A percentile compares a stretch with the other conserved stretches of the same genome.
phyloP scores from a whole-genome alignment of 1,284 basidiomycete genomes.

The Pascua guehoae region DNA sequence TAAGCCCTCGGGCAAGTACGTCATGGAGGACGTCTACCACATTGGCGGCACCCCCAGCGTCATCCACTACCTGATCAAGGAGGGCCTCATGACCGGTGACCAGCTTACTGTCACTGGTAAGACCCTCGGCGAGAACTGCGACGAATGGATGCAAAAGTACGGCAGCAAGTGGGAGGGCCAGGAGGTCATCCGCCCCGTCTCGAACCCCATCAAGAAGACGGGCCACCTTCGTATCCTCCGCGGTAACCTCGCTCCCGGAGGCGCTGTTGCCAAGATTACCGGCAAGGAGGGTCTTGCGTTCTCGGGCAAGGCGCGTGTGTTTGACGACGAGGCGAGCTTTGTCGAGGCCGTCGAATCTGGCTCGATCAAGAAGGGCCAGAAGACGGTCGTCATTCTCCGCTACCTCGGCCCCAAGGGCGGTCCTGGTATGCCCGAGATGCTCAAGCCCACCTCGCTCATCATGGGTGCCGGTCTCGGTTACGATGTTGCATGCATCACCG shows the following conservation, averaged over 20 bases:
- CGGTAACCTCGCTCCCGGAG: constrained; percentile 84
- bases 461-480: constrained; percentile 89
- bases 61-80: constrained; percentile 72
- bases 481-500: constrained; percentile 89
- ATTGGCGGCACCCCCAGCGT: constrained; percentile 80
- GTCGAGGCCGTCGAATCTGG: constrained; percentile 77
- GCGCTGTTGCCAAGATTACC: constrained; percentile 92
- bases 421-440: constrained; percentile 85
- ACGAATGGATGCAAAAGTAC: constrained; percentile 64
- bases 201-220: constrained; percentile 83
- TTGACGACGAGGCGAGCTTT: constrained; percentile 71
- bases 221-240: constrained; percentile 87
- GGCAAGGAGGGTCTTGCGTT: constrained; percentile 91
- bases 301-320: constrained; percentile 52
- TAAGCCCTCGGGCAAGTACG: constrained; percentile 90
- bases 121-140: constrained; percentile 87
- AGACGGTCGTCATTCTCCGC: constrained; percentile 80
- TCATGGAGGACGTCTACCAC: constrained; percentile 93
- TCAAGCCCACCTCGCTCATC: constrained; percentile 76
- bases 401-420: constrained; percentile 96
- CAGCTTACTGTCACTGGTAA: constrained; percentile 92
- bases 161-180: constrained; percentile 69
- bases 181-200: constrained; percentile 73
- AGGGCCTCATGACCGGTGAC: constrained; percentile 81
- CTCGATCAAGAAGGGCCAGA: constrained; percentile 72